Conservation (phyloP, 108 stramenopile species). For the Skeletonema grethae region DNA sequence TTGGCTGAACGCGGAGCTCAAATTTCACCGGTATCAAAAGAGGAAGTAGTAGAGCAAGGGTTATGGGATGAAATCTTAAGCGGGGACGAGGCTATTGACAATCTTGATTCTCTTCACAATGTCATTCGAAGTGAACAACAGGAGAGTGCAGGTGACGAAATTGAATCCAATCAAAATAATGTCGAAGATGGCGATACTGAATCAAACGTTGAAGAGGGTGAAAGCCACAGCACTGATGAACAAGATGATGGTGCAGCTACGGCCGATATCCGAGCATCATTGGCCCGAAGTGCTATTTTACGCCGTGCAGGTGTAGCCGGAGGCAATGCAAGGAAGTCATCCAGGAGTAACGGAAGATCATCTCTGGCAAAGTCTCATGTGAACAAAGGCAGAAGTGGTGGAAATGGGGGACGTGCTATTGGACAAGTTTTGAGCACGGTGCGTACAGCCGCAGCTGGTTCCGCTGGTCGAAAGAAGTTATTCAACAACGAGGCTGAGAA, state of each 20-base stretch:
- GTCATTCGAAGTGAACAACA: constrained; percentile 3
- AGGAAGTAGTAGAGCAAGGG: constrained; percentile 9
- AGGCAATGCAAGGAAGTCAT: constrained; percentile 9
- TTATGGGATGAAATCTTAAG: background rate
- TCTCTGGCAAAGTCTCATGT: constrained; percentile 21
- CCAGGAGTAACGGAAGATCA: constrained; percentile 19
- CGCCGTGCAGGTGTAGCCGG: constrained; percentile 28
- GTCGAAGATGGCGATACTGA: background rate
- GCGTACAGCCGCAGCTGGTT: constrained; percentile 35
- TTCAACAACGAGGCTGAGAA: background rate
- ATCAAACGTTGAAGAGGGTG: constrained; percentile 1
- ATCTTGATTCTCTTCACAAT: background rate
- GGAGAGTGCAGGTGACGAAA: background rate
- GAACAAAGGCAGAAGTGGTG: constrained; percentile 12
- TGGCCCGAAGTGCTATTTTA: constrained; percentile 21
- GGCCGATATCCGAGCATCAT: constrained; percentile 8
- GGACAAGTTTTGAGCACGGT: constrained; percentile 40
- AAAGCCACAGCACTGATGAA: constrained; percentile 1
- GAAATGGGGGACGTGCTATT: constrained; percentile 13
- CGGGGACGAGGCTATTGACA: background rate
- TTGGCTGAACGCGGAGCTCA: constrained; percentile 16
- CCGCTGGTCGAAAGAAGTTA: constrained; percentile 4
- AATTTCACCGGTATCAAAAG: constrained; percentile 19
- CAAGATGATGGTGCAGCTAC: constrained; percentile 9
- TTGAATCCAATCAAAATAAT: constrained; percentile 10